phyloP scores from a whole-genome alignment of 345 rosid genomes.

The Mercurialis annua region DNA sequence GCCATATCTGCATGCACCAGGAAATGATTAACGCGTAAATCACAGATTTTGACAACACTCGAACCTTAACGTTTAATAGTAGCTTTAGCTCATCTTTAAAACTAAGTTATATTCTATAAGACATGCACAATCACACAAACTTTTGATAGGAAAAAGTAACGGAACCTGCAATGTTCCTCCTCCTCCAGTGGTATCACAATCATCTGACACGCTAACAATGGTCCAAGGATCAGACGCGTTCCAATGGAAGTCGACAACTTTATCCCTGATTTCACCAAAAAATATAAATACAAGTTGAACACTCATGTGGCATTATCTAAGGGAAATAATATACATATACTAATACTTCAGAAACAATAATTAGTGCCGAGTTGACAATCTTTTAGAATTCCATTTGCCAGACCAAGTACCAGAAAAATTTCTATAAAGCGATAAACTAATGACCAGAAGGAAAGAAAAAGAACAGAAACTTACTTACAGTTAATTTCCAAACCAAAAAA shows the following conservation, averaged over 20 bases:
- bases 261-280: conserved; percentile 52
- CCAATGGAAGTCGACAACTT: conserved; percentile 96
- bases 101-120: not conserved
- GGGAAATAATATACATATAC: not conserved
- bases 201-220: conserved; percentile 92
- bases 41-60: not conserved
- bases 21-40: not conserved
- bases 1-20: conserved; percentile 65
- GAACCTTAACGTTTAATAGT: not conserved
- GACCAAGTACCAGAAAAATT: not conserved
- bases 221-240: conserved; percentile 91
- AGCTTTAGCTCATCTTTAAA: not conserved
- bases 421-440: not conserved
- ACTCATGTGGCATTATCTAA: not conserved
- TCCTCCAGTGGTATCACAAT: conserved; percentile 89
- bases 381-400: too few species aligned
- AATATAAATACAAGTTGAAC: too few species aligned
- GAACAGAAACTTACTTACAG: too few species aligned
- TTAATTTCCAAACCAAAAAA: not conserved
- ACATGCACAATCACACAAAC: not conserved
- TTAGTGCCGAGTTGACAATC: too few species aligned
- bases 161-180: conserved; percentile 94
- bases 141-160: not conserved
- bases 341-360: too few species aligned
- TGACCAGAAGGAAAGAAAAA: not conserved